Percentiles rank a stretch among this genome's conserved stretches.
These are phyloP conservation scores for Ramaria sp. DNA, from an alignment of 768 basidiomycete species.

Conservation along the genomic window DNA sequence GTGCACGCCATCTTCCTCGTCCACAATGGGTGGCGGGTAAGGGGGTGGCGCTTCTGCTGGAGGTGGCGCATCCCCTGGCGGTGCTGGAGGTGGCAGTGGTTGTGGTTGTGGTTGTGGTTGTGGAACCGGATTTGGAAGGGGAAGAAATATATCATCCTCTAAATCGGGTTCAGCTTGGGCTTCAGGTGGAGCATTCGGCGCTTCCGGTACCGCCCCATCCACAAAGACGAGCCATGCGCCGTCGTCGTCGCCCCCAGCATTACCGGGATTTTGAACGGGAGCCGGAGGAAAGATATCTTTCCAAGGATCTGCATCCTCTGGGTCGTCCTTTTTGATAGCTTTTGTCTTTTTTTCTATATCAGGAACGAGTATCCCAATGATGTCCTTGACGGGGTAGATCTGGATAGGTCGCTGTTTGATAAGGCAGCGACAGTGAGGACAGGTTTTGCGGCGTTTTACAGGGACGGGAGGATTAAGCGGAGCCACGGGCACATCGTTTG, in stretches of 20 bases:
- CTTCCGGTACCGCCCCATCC: no score
- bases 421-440: constrained; percentile 1
- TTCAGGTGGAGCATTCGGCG: no score
- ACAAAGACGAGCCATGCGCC: not conserved
- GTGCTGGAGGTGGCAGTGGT: not conserved
- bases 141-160: not conserved
- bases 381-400: not conserved
- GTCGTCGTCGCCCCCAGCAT: not conserved
- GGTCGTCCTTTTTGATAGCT: not conserved
- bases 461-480: not conserved
- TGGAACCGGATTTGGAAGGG: not conserved
- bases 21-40: not conserved
- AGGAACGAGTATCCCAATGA: not conserved
- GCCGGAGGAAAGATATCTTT: not conserved
- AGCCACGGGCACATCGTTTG: not conserved
- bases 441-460: not conserved
- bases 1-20: constrained; percentile 1
- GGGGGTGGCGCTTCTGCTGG: no score
- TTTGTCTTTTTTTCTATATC: not conserved
- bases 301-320: not conserved
- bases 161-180: no score
- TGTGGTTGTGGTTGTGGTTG: not conserved
- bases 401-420: not conserved
- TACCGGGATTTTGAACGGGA: not conserved
- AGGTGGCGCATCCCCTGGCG: not conserved